These are phyloP conservation scores for Boletus barrowsii DNA, from an alignment of 768 basidiomycete genomes.

Conservation along the genomic window DNA sequence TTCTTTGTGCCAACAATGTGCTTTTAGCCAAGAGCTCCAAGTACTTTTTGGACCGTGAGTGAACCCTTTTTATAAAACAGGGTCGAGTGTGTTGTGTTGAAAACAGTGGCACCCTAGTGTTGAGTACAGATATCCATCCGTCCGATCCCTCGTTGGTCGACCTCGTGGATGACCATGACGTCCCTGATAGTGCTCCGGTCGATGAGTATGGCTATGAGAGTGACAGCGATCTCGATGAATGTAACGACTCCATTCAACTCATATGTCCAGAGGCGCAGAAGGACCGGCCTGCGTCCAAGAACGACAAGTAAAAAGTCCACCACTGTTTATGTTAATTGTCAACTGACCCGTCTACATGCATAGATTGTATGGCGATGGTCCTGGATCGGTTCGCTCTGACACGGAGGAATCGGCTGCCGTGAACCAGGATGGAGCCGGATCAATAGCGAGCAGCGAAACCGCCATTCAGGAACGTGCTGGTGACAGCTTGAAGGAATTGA, in stretches of 20 bases:
- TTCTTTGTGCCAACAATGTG: constrained; percentile 28
- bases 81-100: no score
- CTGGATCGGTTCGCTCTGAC: constrained; percentile 10
- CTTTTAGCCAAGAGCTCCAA: constrained; percentile 22
- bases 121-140: neutral
- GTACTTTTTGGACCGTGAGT: constrained; percentile 18
- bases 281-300: no score
- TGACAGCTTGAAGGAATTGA: neutral
- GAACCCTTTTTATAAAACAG: no score
- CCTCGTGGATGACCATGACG: neutral
- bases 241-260: no score
- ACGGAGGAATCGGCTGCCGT: neutral
- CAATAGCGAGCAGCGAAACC: neutral
- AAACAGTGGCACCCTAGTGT: neutral
- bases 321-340: no score
- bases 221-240: neutral
- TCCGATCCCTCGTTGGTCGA: neutral
- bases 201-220: neutral
- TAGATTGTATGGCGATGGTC: constrained; percentile 11
- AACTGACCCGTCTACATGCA: neutral
- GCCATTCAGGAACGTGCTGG: neutral
- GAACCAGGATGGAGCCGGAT: neutral
- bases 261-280: no score
- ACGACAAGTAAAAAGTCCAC: no score
- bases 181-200: neutral